Base-by-base conservation (phyloP, 2,329 filamentous ascomycete species). In the Venturia effusa region DNA sequence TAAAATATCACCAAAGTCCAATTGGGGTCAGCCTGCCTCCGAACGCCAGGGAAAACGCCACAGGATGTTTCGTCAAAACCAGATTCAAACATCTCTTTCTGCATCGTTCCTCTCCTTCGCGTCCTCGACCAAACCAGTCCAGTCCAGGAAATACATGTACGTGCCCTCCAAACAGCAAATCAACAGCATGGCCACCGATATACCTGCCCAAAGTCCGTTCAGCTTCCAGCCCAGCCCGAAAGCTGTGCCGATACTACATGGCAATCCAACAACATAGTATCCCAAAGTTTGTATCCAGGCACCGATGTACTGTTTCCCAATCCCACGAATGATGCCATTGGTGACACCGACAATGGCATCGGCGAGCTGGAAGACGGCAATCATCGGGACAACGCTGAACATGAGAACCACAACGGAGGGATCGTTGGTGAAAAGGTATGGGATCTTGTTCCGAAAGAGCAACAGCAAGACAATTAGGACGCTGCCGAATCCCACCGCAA, bases 241-340 rank as follows among this genome's bases (percentile, higher is more conserved):
- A 1, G 40, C 61, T 3, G 61, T 30, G 4, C 22, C n/a, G 11
- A 51, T 32, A 37, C 37, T 43, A 11, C 22, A 37, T 3, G 61
- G 61, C 13, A 62, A 15, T 2, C 40, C 61, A 8, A 62, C 43
- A 22, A 54, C 32, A 24, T 62, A 62, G 32, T 62, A 62, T 13
- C 61, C 40, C 40, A 51, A 30, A 4, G 43, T 37, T n/a, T 62
- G 40, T 24, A 62, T 37, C 43, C 40, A 45, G 13, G 40, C 61
- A 24, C 61, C 61, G 19, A 45, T 17, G 24, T 45, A 37, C n/a
- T 45, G 61, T 39, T 62, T 62, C 7, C 61, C 61, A 10, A 62
- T 62, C 3, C 61, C 61, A 10, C 61, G 39, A 24, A 62, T 40
- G 61, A 62, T 62, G n/a, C 40, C 61, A 51, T 62, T 62, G 11